Conservation (phyloP, 108 stramenopile species). For the Nannochloropsis gaditana region DNA sequence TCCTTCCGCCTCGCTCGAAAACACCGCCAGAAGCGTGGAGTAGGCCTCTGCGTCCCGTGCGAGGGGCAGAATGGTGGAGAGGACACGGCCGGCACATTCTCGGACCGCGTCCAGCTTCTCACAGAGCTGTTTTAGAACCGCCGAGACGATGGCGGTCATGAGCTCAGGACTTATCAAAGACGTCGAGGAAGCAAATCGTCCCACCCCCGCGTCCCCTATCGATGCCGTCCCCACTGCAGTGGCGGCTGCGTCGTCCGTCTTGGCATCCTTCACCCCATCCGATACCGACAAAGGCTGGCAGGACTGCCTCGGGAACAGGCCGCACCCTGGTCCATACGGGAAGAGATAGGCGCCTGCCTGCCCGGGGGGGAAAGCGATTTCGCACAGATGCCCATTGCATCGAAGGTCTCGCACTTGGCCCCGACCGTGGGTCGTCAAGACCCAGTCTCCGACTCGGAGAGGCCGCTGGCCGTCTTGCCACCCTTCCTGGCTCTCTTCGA, state of each 20-base stretch:
- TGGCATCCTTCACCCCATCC: background rate
- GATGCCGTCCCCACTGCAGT: background rate
- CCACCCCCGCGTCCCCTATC: background rate
- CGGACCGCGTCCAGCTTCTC: slow-evolving; percentile 89
- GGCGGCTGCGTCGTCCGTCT: background rate
- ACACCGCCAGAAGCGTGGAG: slow-evolving; percentile 51
- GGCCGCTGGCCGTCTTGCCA: background rate
- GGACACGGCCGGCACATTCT: slow-evolving; percentile 66
- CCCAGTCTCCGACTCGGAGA: background rate
- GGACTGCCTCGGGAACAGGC: background rate
- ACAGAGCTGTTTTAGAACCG: slow-evolving; percentile 68
- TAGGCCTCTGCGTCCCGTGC: slow-evolving; percentile 55
- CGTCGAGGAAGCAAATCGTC: background rate
- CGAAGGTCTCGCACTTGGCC: background rate
- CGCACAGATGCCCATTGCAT: background rate
- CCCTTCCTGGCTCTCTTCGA: background rate
- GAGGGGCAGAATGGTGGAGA: slow-evolving; percentile 57
- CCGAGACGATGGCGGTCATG: background rate
- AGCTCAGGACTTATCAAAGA: background rate
- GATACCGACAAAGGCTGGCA: background rate
- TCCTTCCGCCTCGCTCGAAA: slow-evolving; percentile 29
- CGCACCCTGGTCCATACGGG: background rate
- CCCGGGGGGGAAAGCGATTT: slow-evolving; percentile 11
- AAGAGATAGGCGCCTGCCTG: slow-evolving; percentile 30
- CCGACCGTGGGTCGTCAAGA: background rate